These are phyloP conservation scores for Hirschioporus abietinus DNA, from an alignment of 768 basidiomycete species.

Conservation along the genomic window DNA sequence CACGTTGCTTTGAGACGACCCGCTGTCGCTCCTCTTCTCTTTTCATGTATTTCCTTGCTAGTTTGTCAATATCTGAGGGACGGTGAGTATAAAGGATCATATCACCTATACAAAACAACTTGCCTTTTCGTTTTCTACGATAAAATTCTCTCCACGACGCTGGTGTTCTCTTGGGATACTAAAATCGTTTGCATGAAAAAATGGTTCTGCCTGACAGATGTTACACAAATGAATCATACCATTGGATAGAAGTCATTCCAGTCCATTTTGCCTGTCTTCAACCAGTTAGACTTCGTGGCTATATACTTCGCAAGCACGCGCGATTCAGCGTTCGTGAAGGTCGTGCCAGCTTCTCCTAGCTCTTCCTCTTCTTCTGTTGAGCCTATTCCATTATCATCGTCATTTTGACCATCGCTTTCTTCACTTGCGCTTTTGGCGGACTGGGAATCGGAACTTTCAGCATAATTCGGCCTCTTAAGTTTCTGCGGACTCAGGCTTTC, in stretches of 20 bases:
- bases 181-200: not conserved
- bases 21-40: constrained; percentile 1
- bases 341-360: constrained; percentile 47
- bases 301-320: constrained; percentile 57
- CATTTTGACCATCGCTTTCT: not conserved
- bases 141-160: constrained; percentile 5
- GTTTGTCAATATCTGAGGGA: not conserved
- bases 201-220: not conserved
- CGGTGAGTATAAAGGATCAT: not conserved
- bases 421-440: not conserved
- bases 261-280: constrained; percentile 36
- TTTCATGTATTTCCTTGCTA: constrained; percentile 4
- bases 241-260: constrained; percentile 42
- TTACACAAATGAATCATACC: not conserved
- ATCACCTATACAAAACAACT: not conserved
- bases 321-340: constrained; percentile 58
- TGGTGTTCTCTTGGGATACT: constrained; percentile 1
- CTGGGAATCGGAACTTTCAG: constrained; percentile 10
- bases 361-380: constrained; percentile 30
- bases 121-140: not conserved
- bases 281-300: constrained; percentile 43
- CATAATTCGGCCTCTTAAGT: not conserved
- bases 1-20: not conserved
- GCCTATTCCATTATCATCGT: constrained; percentile 17
- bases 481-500: not conserved